Base-by-base conservation (phyloP, 495 filamentous ascomycete genomes). In the Penicillium robsamsonii region DNA sequence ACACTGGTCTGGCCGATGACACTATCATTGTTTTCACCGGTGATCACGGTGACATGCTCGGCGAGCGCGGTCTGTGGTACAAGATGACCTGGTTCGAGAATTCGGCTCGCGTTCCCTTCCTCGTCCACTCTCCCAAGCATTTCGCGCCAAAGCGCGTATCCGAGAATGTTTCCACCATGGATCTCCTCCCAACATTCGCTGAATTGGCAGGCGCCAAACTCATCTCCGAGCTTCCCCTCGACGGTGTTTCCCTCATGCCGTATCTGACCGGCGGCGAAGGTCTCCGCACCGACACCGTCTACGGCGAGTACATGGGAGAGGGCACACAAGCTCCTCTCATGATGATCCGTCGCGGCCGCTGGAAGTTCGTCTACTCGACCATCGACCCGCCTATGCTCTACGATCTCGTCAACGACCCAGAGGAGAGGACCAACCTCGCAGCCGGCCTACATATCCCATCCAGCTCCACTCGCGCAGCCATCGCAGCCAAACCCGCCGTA, bases 51-150 rank as follows among this genome's bases (percentile, higher is more conserved):
- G 91, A 96, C 67, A 95, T 95, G 91, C 83, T 96, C 9, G 91
- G 91, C 35, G 91, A 96, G 72, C 82, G 91, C 24, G 88, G 88
- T 0, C 72, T 96, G 37, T 96, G 91, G 91, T 96, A 96, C 78
- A 96, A 96, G 78, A 96, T 96, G 91, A 86, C 79, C 58, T 96
- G 90, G 78, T 93, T 88, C 63, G 91, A 96, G 76, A 83, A 83
- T 29, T 92, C 88, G 7, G 87, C 87, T 29, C 87, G 91, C 8
- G 90, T 96, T 7, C 91, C 91, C 3, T 81, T 96, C 55, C 74
- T 96, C 51, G 75, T 94, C 57, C 84, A 86, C 55, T 80, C 89
- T 52, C 91, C 91, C 6, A 74, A 82, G 55, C 73, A 67, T 27
- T 92, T 91, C 66, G 59, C 71, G 1, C 81, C 90, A n/a, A 86